phyloP scores from a whole-genome alignment of 2,329 filamentous ascomycete species.

The Aspergillus awamori region DNA sequence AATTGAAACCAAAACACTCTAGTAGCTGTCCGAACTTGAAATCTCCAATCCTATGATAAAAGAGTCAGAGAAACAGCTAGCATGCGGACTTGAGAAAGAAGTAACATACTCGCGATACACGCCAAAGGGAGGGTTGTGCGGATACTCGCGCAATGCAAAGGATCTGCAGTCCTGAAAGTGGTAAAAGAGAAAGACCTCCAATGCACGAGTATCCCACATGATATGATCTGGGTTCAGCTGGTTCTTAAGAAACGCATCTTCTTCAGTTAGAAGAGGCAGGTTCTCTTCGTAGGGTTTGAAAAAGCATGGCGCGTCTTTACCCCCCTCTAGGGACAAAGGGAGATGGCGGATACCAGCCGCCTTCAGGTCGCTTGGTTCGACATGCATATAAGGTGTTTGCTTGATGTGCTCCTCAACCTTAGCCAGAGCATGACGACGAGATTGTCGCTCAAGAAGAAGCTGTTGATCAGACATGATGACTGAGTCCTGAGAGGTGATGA shows the following conservation, averaged over 20 bases:
- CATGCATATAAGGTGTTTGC: neutral
- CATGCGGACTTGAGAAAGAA: neutral
- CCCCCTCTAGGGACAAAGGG: neutral
- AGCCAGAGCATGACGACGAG: neutral
- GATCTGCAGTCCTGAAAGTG: neutral
- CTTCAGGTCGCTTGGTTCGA: slow-evolving; percentile 1
- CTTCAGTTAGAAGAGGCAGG: neutral
- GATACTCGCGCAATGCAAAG: neutral
- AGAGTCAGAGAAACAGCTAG: neutral
- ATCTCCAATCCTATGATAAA: slow-evolving; percentile 1
- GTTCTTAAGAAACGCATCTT: no score
- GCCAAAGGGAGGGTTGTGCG: neutral
- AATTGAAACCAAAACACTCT: no score
- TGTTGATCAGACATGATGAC: neutral
- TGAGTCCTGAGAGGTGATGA: neutral
- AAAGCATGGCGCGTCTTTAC: neutral
- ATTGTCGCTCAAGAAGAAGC: neutral
- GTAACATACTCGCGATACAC: slow-evolving; percentile 3
- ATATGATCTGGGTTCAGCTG: neutral
- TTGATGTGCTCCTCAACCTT: slow-evolving; percentile 2
- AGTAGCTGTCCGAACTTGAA: slow-evolving; percentile 3
- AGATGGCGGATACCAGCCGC: slow-evolving; percentile 2
- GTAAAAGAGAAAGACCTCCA: slow-evolving; percentile 1
- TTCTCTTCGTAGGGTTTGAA: neutral
- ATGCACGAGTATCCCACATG: slow-evolving; percentile 3